phyloP scores from a whole-genome alignment of 441 rosid genomes.

The Euphorbia schlechtendalii region DNA sequence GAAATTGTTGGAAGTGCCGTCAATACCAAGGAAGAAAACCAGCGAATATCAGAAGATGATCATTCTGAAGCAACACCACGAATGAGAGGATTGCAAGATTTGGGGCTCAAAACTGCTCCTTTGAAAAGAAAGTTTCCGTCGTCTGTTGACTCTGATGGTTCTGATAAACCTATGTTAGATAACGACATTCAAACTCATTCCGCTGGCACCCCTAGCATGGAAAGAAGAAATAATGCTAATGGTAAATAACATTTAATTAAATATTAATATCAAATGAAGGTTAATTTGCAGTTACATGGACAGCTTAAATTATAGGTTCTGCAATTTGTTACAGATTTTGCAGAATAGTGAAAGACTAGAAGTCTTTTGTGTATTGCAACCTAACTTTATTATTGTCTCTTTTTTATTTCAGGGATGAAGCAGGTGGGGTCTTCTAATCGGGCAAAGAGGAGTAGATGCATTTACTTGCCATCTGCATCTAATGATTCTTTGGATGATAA shows the following conservation, averaged over 20 bases:
- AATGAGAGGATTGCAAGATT: slow-evolving; percentile 87
- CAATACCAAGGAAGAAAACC: slow-evolving; percentile 38
- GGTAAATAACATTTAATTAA: slow-evolving; percentile 43
- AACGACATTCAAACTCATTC: slow-evolving; percentile 40
- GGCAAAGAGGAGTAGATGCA: slow-evolving; percentile 56
- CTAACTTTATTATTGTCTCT: slow-evolving; percentile 26
- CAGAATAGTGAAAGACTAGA: slow-evolving; percentile 15
- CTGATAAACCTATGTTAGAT: slow-evolving; percentile 34
- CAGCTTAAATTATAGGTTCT: slow-evolving; percentile 19
- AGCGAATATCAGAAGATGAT: slow-evolving; percentile 36
- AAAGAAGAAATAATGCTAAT: slow-evolving; percentile 34
- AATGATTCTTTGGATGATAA: slow-evolving; percentile 48
- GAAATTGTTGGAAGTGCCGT: slow-evolving; percentile 23
- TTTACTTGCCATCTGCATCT: slow-evolving; percentile 43
- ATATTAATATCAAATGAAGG: slow-evolving; percentile 15
- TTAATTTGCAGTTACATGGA: slow-evolving; percentile 17
- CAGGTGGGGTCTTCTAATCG: slow-evolving; percentile 36
- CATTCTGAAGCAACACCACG: slow-evolving; percentile 50
- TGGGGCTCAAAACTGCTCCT: slow-evolving; percentile 54
- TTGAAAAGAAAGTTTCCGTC: slow-evolving; percentile 51
- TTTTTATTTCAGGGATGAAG: slow-evolving; percentile 50
- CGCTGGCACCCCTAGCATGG: slow-evolving; percentile 39
- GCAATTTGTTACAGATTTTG: slow-evolving; percentile 20
- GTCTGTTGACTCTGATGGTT: slow-evolving; percentile 41
- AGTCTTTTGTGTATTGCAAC: slow-evolving; percentile 19